Evolutionary conservation across 208 protist species (phyloP), one percentile per base, ranked within the genome.

Genomic region (Wallacemonas sp.): DNA sequence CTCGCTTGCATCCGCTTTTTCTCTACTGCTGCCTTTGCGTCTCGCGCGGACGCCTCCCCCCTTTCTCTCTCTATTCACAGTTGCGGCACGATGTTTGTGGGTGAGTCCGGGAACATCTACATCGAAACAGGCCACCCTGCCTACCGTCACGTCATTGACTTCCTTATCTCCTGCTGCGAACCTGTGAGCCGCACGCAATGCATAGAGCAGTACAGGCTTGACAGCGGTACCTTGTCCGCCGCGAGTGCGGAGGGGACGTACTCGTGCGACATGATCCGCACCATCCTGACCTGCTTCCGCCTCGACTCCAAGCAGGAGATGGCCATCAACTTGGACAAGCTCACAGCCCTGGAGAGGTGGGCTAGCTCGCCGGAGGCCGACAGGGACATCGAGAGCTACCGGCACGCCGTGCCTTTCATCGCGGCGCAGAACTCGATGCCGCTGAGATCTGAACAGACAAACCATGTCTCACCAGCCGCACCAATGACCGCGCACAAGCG

Each of bases 161-260:
- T 96, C 59, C 84, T 96, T 30, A 77, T 91, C 29, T 90, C 85
- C 3, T 93, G 87, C 76, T 93, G 84, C 71, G 85, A 96, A 73
- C 91, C 91, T 6, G 87, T 94, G n/a, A 93, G 87, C 55, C 79
- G 91, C 39, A 93, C 91, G 1, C 57, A 76, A 21, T 79, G 83
- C 63, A 78, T 94, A 68, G 82, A 93, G 70, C 77, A 94, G 69
- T 96, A 96, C 73, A 70, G 66, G 53, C 72, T 96, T 17, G 80
- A 86, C 63, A 79, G 76, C 58, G 75, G 78, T 26, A 94, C 91
- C 10, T 73, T 96, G 24, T 91, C 91, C 22, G 87, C 91, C 1
- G 87, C 91, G 22, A 87, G 71, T 30, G 85, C 87, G 2, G 87
- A 96, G 63, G 91, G 87, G 37, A 96, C 83, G 30, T 96, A 96